phyloP scores from a whole-genome alignment of 1,284 basidiomycete genomes.

The Papiliotrema laurentii region DNA sequence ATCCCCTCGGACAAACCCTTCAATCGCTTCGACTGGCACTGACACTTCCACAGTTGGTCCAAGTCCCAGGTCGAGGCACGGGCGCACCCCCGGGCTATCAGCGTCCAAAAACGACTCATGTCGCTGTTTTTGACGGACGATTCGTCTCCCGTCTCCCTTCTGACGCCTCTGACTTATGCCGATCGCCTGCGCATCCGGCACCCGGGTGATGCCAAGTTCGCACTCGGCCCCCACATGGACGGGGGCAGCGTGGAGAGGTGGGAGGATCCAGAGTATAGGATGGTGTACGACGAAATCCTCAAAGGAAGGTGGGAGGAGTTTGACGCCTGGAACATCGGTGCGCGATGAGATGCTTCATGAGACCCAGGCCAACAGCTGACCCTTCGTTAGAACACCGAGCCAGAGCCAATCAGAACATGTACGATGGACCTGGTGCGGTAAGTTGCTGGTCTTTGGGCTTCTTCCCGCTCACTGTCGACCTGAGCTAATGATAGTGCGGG shows the following conservation, averaged over 20 bases:
- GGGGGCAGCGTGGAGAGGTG: conserved; percentile 71
- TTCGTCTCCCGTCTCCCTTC: conserved; percentile 53
- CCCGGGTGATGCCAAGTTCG: conserved; percentile 67
- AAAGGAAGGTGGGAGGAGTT: conserved; percentile 57
- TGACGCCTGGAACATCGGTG: conserved; percentile 39
- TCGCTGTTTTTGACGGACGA: conserved; percentile 56
- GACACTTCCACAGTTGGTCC: conserved; percentile 49
- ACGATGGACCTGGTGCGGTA: conserved; percentile 39
- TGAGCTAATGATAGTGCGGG: conserved; percentile 56
- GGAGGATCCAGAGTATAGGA: conserved; percentile 65
- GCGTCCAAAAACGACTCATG: conserved; percentile 54
- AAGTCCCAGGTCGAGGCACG: conserved; percentile 63
- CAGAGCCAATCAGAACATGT: conserved; percentile 39
- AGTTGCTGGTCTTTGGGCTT: conserved; percentile 4
- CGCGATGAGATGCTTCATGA: too few relatives aligned
- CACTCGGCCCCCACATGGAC: conserved; percentile 69
- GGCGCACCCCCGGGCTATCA: conserved; percentile 67
- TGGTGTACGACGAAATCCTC: conserved; percentile 58
- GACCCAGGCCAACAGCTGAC: too few relatives aligned
- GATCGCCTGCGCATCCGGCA: conserved; percentile 69
- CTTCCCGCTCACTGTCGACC: conserved; percentile 14
- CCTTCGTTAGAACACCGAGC: conserved; percentile 14
- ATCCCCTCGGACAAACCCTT: background rate
- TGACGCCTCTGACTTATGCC: conserved; percentile 64
- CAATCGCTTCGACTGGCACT: background rate